These are phyloP conservation scores for grape (Vitis vinifera) DNA, from an alignment of 164 flowering plant genomes.

Conservation along the genomic window DNA sequence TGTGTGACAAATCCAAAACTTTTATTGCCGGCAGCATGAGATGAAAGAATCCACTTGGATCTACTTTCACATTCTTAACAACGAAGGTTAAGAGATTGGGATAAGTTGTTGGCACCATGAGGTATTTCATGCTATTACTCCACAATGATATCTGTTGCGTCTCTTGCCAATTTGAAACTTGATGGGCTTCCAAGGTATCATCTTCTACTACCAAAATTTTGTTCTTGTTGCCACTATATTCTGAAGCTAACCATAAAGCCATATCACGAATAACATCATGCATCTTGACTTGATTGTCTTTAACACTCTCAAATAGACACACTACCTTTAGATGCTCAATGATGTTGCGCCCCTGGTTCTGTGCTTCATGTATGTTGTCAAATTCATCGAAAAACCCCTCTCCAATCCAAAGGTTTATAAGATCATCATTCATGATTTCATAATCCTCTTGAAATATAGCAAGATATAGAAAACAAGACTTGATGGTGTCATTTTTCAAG, in stretches of 20 bases:
- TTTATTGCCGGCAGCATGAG: too few relatives aligned
- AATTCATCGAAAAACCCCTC: conserved; percentile 10
- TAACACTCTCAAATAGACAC: conserved; percentile 3
- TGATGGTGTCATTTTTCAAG: background rate
- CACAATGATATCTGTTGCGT: background rate
- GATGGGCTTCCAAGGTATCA: background rate
- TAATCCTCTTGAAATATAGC: conserved; percentile 5
- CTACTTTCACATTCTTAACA: too few relatives aligned
- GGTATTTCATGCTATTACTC: background rate
- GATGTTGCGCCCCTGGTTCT: background rate
- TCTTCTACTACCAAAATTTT: background rate
- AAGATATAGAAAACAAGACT: conserved; percentile 14
- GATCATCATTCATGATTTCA: background rate
- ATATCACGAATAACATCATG: conserved; percentile 21
- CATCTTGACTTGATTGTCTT: background rate
- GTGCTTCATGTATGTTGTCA: background rate
- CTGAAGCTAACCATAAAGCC: conserved; percentile 19
- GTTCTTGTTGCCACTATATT: background rate
- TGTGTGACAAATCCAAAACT: too few relatives aligned
- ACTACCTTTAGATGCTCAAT: conserved; percentile 4
- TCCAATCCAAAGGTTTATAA: conserved; percentile 4
- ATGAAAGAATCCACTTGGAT: too few relatives aligned
- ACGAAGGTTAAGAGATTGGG: background rate
- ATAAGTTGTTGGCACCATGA: background rate
- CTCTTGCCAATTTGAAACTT: background rate